Conservation (phyloP, 208 protist species). For the Trypanosomatidae sp. region DNA sequence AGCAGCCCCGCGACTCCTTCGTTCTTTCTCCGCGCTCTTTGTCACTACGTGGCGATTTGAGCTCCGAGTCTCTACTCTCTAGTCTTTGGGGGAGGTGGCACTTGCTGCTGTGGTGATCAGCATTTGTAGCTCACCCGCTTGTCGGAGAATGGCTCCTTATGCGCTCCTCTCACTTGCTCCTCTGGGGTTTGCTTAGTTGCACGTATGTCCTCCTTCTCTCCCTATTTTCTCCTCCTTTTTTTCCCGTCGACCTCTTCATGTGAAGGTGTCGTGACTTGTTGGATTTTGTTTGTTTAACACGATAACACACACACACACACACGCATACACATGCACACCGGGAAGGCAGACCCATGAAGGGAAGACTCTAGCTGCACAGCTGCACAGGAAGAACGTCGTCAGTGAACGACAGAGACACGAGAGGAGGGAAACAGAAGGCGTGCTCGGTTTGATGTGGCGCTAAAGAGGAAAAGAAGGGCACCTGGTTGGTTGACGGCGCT, state of each 20-base stretch:
- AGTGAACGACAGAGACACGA: neutral
- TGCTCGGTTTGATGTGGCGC: neutral
- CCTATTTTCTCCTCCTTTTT: neutral
- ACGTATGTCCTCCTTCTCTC: neutral
- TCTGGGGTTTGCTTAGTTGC: neutral
- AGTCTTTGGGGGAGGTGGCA: neutral
- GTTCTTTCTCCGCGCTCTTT: neutral
- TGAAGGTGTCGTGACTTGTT: neutral
- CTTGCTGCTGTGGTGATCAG: neutral
- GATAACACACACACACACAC: neutral
- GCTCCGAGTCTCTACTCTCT: neutral
- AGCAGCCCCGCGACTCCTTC: neutral
- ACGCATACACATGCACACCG: neutral
- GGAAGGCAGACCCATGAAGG: neutral
- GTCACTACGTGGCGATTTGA: neutral
- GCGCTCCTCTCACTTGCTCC: neutral
- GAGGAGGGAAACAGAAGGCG: too few species aligned
- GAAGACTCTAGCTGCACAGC: neutral
- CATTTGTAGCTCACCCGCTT: too few species aligned
- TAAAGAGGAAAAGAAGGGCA: neutral
- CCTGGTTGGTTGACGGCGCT: neutral
- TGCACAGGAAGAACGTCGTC: neutral
- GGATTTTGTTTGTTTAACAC: neutral
- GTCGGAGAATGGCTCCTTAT: neutral
- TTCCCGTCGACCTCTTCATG: neutral